Base-by-base conservation (phyloP, 495 filamentous ascomycete genomes). In the Hypoxylon lenormandii region DNA sequence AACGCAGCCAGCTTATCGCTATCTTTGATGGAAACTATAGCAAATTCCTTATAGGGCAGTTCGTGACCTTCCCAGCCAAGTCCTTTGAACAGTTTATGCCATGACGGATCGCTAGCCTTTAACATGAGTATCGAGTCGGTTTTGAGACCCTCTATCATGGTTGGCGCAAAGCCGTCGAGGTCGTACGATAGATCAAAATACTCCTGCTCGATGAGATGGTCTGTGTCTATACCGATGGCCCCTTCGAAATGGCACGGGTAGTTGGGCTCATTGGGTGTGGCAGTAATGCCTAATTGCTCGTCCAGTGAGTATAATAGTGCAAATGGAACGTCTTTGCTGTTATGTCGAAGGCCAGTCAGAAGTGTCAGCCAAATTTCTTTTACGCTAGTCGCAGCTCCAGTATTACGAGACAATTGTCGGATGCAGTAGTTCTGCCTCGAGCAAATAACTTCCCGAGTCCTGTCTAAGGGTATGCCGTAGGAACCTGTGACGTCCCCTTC, bases 401-500 rank as follows among this genome's bases (percentile, higher is more conserved):
- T 88, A 11, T 78, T 81, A 48, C 88, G 85, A 40, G 85, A 86
- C 3, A 89, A 72, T 67, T 86, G 83, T 55, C 85, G 80, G 21
- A 87, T 77, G 11, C 85, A 86, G n/a, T 84, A 64, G 80, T 85
- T 86, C 12, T 86, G 80, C 26, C 86, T 73, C 60, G 84, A 83
- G 5, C 77, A 81, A 43, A 87, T 80, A 58, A 85, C 86, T 33
- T 84, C 78, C 47, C 81, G 71, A 0, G 86, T 88, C 45, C 83
- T 84, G 49, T 88, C 84, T 46, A 83, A 86, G 0, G 85, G 85
- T 50, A 84, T 84, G 55, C 86, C 86, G 65, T 86, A 87, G 2
- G 86, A 76, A 18, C 85, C 85, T 23, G 78, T 63, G 26, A 76
- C 74, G 3, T 72, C 53, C 5, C 68, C 81, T 61, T 84, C 80